phyloP scores from a whole-genome alignment of 495 filamentous ascomycete genomes.

The Parachaetomium inaequale region DNA sequence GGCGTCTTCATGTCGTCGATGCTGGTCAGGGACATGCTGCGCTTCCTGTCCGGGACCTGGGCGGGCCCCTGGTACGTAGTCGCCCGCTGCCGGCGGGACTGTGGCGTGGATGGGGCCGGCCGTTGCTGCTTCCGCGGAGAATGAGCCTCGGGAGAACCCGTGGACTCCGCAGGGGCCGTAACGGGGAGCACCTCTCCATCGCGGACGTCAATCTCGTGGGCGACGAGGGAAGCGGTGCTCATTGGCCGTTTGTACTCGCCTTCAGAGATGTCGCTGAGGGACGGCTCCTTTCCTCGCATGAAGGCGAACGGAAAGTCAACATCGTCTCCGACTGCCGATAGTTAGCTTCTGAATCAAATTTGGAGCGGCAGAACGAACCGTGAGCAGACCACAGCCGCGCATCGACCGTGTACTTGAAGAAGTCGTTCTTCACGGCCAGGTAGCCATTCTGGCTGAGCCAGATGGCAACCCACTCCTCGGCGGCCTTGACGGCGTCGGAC shows the following conservation, averaged over 20 bases:
- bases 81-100: neutral
- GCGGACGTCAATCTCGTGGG: constrained; percentile 11
- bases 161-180: neutral
- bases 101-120: neutral
- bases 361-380: constrained; percentile 13
- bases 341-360: neutral
- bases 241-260: neutral
- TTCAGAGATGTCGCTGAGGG: neutral
- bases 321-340: constrained; percentile 24
- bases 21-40: constrained; percentile 24
- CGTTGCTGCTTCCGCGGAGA: neutral
- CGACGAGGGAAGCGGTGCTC: neutral
- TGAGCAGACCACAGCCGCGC: constrained; percentile 25
- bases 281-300: constrained; percentile 20
- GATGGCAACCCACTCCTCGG: constrained; percentile 30
- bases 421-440: constrained; percentile 25
- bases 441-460: constrained; percentile 27
- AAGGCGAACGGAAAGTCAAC: constrained; percentile 31
- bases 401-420: constrained; percentile 35
- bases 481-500: constrained; percentile 30
- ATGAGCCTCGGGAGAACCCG: neutral
- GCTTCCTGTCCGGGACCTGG: constrained; percentile 11
- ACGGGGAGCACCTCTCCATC: neutral
- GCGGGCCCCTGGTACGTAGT: constrained; percentile 4
- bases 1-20: constrained; percentile 23